These are phyloP conservation scores for Leccinum fibrillosum DNA, from an alignment of 768 basidiomycete genomes.

Conservation along the genomic window DNA sequence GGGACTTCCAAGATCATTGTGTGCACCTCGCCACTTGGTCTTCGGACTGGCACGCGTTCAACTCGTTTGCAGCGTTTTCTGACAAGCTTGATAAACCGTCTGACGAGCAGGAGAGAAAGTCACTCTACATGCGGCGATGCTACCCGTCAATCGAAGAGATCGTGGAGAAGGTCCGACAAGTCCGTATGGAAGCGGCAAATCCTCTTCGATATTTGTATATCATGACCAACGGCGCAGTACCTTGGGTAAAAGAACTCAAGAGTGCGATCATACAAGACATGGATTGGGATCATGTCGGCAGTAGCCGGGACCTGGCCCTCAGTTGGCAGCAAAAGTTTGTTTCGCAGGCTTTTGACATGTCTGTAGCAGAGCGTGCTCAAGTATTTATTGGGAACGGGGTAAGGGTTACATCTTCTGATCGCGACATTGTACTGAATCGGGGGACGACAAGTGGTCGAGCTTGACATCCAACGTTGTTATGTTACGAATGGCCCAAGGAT, in stretches of 20 bases:
- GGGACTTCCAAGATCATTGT: conserved; percentile 50
- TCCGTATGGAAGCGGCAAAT: conserved; percentile 24
- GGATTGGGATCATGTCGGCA: conserved; percentile 41
- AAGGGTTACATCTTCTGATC: conserved; percentile 10
- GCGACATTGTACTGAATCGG: conserved; percentile 1
- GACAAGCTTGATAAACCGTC: conserved; percentile 37
- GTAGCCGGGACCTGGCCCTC: conserved; percentile 42
- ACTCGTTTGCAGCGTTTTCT: conserved; percentile 38
- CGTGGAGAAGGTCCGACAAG: conserved; percentile 35
- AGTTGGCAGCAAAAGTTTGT: conserved; percentile 42
- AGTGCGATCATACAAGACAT: conserved; percentile 28
- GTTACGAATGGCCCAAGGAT: conserved; percentile 33
- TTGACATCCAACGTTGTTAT: conserved; percentile 40
- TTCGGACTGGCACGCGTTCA: conserved; percentile 43
- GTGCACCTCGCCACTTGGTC: conserved; percentile 32
- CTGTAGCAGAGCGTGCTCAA: conserved; percentile 44
- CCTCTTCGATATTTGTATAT: conserved; percentile 41
- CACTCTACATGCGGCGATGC: conserved; percentile 37
- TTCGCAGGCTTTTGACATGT: conserved; percentile 49
- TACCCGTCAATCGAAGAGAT: conserved; percentile 44
- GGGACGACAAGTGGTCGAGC: conserved; percentile 36
- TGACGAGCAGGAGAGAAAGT: conserved; percentile 18
- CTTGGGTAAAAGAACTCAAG: conserved; percentile 43
- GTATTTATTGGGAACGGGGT: conserved; percentile 56
- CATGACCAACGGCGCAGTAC: conserved; percentile 43